These are phyloP conservation scores for Rhododendron kiyosumense DNA, from an alignment of 148 eudicot genomes.

Conservation along the genomic window DNA sequence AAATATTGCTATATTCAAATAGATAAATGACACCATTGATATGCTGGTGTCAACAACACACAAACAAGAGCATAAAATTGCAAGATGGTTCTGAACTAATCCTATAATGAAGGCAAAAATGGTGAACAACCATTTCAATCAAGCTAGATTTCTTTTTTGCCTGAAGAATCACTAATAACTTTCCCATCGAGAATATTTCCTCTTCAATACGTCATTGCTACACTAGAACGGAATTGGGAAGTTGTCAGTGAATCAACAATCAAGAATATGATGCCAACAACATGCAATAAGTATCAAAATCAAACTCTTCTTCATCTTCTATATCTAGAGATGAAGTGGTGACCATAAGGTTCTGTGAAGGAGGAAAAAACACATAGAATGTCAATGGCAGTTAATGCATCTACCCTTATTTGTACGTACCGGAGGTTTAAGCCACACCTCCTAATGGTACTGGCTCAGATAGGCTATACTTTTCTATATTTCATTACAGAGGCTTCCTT, in stretches of 20 bases:
- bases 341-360: background rate
- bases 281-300: slow-evolving; percentile 8
- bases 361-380: background rate
- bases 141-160: background rate
- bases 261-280: slow-evolving; percentile 20
- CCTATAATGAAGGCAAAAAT: background rate
- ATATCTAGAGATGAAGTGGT: background rate
- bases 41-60: background rate
- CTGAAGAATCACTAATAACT: background rate
- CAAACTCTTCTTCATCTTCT: slow-evolving; percentile 1
- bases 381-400: slow-evolving; percentile 7
- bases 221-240: background rate
- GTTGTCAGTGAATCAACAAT: background rate
- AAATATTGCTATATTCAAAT: too few species aligned
- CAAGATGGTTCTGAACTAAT: background rate
- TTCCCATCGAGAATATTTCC: background rate
- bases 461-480: slow-evolving; percentile 63
- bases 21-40: background rate
- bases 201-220: background rate
- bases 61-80: background rate
- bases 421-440: slow-evolving; percentile 67
- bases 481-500: slow-evolving; percentile 82
- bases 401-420: slow-evolving; percentile 15
- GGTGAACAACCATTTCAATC: background rate
- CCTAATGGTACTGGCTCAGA: slow-evolving; percentile 57